These are phyloP conservation scores for Tubosaeta sp. DNA, from an alignment of 768 basidiomycete species.

Conservation along the genomic window DNA sequence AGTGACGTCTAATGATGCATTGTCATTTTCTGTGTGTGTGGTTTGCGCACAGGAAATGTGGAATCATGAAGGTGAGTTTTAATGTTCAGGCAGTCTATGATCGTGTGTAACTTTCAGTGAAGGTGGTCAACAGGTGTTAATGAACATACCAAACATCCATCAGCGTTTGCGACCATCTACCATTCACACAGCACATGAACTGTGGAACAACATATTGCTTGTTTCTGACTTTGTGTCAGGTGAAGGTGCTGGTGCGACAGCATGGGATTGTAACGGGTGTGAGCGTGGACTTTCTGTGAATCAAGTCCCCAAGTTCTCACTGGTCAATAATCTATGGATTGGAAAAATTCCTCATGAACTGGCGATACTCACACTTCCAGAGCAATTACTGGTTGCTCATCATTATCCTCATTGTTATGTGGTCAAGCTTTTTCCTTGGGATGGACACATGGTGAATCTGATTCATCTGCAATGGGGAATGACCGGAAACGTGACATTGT, in stretches of 20 bases:
- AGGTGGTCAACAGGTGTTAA: not conserved
- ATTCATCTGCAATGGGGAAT: slow-evolving; percentile 19
- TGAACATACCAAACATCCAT: not conserved
- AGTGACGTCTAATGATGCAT: not conserved
- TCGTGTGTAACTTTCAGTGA: not conserved
- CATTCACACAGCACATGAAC: not conserved
- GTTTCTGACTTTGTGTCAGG: not conserved
- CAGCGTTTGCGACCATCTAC: not conserved
- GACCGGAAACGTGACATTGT: slow-evolving; percentile 35
- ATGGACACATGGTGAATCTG: not conserved
- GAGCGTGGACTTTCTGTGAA: not conserved
- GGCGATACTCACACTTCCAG: slow-evolving; percentile 27
- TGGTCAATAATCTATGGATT: slow-evolving; percentile 41
- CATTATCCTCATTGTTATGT: slow-evolving; percentile 33
- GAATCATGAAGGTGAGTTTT: not conserved
- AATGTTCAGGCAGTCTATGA: not conserved
- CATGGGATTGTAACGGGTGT: not conserved
- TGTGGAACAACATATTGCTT: not conserved
- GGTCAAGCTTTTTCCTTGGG: slow-evolving; percentile 34
- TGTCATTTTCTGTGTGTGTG: not conserved
- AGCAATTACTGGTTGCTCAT: slow-evolving; percentile 32
- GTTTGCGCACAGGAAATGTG: not conserved
- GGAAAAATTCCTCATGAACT: slow-evolving; percentile 30
- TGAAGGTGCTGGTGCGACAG: not conserved
- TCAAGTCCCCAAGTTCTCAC: slow-evolving; percentile 9